phyloP scores from a whole-genome alignment of 192 early-diverging fungal species.

The Dimargaris cristalligena region DNA sequence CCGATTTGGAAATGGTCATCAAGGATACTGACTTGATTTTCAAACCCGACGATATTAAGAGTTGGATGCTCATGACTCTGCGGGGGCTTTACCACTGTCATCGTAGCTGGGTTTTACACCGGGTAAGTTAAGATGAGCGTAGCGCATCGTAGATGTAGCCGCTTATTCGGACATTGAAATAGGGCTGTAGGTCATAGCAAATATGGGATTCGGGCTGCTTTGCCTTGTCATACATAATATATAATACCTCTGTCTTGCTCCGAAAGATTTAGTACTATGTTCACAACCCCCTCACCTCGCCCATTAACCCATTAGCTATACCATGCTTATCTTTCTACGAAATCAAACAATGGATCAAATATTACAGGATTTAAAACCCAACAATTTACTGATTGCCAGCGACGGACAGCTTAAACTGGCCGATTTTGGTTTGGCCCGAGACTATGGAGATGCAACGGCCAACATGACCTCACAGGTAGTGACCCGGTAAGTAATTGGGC shows the following conservation, averaged over 20 bases:
- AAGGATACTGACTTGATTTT: slow-evolving; percentile 83
- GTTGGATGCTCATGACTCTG: slow-evolving; percentile 95
- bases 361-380: slow-evolving; percentile 67
- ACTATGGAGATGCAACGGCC: slow-evolving; percentile 66
- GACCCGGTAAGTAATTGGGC: slow-evolving; percentile 55
- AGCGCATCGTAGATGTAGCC: too few relatives aligned
- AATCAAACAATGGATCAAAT: too few relatives aligned
- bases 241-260: too few relatives aligned
- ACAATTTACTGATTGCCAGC: slow-evolving; percentile 60
- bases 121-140: too few relatives aligned
- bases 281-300: too few relatives aligned
- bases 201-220: too few relatives aligned
- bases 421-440: slow-evolving; percentile 97
- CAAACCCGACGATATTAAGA: slow-evolving; percentile 81
- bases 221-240: too few relatives aligned
- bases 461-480: slow-evolving; percentile 90
- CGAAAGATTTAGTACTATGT: too few relatives aligned
- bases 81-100: slow-evolving; percentile 87
- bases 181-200: too few relatives aligned
- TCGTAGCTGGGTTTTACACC: slow-evolving; percentile 72
- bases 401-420: slow-evolving; percentile 91
- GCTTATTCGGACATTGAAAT: too few relatives aligned
- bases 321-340: too few relatives aligned
- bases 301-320: too few relatives aligned
- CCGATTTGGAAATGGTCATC: slow-evolving; percentile 92